These are phyloP conservation scores for Abrus precatorius DNA, from an alignment of 306 rosid species.

Conservation along the genomic window DNA sequence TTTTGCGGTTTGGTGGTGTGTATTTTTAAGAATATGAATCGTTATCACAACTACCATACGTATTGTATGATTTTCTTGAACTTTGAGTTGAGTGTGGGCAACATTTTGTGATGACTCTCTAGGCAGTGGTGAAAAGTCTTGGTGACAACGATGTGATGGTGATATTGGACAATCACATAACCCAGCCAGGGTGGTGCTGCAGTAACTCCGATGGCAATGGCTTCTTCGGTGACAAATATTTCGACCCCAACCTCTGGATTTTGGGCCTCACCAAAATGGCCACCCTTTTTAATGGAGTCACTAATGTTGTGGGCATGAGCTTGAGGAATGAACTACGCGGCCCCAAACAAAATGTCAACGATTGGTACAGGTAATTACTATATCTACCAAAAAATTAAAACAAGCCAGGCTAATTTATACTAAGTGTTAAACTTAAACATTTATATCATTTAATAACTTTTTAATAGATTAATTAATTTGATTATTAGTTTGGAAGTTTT, in stretches of 20 bases:
- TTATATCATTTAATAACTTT: no score
- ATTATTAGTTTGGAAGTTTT: no score
- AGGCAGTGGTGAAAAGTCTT: slow-evolving; percentile 78
- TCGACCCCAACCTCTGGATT: slow-evolving; percentile 74
- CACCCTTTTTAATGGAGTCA: slow-evolving; percentile 67
- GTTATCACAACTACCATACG: neutral
- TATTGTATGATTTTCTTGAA: neutral
- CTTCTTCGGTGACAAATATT: slow-evolving; percentile 76
- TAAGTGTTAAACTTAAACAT: no score
- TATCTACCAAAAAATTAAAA: no score
- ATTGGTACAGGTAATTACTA: slow-evolving; percentile 74
- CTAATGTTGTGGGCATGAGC: slow-evolving; percentile 84
- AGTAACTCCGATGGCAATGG: slow-evolving; percentile 74
- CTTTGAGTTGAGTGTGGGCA: neutral
- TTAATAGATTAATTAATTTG: no score
- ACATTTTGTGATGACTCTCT: neutral
- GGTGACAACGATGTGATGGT: slow-evolving; percentile 79
- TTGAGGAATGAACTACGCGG: slow-evolving; percentile 92
- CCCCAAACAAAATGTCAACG: slow-evolving; percentile 73
- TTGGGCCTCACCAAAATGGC: slow-evolving; percentile 84
- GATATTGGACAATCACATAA: slow-evolving; percentile 80
- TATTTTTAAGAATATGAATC: neutral
- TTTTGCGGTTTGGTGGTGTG: neutral
- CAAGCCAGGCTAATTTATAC: no score
- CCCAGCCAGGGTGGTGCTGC: slow-evolving; percentile 91